phyloP scores from a whole-genome alignment of 176 grass and related monocot genomes.

The Oryza nivara region DNA sequence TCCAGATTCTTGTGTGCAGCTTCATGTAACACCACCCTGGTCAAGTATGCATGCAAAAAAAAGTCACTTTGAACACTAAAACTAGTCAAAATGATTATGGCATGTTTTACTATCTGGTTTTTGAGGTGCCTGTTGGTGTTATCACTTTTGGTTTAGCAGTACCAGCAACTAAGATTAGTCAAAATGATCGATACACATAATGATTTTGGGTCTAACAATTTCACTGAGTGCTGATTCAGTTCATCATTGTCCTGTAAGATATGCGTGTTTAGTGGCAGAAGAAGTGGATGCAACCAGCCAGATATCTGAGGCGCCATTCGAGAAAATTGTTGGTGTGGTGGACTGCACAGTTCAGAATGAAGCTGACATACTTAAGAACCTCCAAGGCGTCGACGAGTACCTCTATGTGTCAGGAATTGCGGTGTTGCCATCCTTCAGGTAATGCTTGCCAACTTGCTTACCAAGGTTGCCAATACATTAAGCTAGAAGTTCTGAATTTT shows the following conservation, averaged over 20 bases:
- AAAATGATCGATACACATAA: background rate
- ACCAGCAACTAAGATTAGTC: background rate
- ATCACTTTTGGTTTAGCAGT: background rate
- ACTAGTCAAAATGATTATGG: no score
- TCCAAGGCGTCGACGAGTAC: constrained; percentile 59
- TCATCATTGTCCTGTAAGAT: constrained; percentile 51
- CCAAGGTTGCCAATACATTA: background rate
- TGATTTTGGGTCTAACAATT: background rate
- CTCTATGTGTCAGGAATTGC: constrained; percentile 91
- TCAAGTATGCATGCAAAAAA: background rate
- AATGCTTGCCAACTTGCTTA: background rate
- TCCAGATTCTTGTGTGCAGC: background rate
- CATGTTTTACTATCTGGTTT: background rate
- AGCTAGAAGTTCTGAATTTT: background rate
- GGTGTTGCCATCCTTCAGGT: constrained; percentile 78
- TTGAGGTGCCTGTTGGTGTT: background rate
- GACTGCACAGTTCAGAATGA: constrained; percentile 82
- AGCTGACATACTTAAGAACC: constrained; percentile 57
- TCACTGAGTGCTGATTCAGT: background rate
- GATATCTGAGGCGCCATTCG: constrained; percentile 20
- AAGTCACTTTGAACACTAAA: background rate
- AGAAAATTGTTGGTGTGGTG: constrained; percentile 71
- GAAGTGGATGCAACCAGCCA: constrained; percentile 27
- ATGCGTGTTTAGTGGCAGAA: constrained; percentile 91
- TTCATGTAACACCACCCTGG: background rate